Evolutionary conservation across 305 asterid species (phyloP).

Genomic region (Fraxinus baroniana): DNA sequence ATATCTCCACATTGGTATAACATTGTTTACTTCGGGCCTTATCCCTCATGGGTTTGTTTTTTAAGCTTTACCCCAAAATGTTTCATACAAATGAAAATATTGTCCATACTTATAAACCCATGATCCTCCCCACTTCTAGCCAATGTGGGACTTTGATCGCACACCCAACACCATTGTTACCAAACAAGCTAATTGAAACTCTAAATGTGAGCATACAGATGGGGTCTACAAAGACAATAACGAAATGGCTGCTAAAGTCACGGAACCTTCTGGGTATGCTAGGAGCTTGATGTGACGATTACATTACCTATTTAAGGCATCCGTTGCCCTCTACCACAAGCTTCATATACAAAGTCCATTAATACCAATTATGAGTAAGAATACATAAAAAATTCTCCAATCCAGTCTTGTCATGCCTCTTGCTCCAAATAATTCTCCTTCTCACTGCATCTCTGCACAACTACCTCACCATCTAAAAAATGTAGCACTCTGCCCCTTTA

Average conservation of each 20-base stretch:
- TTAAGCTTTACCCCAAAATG: too few species aligned
- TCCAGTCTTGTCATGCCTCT: not conserved
- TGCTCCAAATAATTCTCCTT: not conserved
- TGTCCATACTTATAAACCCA: too few species aligned
- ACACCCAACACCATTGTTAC: not conserved
- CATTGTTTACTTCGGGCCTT: too few species aligned
- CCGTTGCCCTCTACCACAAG: not conserved
- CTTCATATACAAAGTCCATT: not conserved
- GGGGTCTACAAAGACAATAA: not conserved
- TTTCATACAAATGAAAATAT: too few species aligned
- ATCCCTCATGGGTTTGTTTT: too few species aligned
- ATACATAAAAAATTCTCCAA: not conserved
- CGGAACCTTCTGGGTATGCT: not conserved
- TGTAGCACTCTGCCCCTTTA: not conserved
- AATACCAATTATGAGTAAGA: not conserved
- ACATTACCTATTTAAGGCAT: not conserved
- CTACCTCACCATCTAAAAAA: not conserved
- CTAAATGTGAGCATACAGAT: not conserved
- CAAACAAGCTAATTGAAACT: not conserved
- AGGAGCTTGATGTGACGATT: not conserved
- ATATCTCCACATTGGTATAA: too few species aligned
- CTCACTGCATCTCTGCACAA: not conserved
- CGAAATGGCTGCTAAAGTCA: not conserved
- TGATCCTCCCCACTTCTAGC: too few species aligned
- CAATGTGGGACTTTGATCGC: too few species aligned